Percentiles rank a stretch among this genome's conserved stretches.
Conservation (phyloP, 495 filamentous ascomycete species). For the Neurospora sp. region DNA sequence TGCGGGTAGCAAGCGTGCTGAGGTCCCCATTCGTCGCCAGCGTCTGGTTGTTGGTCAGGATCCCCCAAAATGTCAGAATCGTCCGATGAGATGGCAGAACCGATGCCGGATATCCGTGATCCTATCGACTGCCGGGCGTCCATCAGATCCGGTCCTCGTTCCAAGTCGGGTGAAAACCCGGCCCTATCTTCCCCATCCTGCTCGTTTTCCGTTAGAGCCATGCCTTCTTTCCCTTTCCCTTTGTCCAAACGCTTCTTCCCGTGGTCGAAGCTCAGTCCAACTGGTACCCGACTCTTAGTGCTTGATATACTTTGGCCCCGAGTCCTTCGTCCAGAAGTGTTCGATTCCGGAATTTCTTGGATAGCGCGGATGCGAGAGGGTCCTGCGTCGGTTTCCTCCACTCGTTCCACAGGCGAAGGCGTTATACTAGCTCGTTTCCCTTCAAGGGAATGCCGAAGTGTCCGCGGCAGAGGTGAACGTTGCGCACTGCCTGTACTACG, state of each 20-base stretch:
- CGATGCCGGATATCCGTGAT: slow-evolving; percentile 33
- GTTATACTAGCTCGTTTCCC: slow-evolving; percentile 31
- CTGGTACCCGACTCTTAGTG: slow-evolving; percentile 16
- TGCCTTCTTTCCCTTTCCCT: slow-evolving; percentile 37
- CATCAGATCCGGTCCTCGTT: slow-evolving; percentile 32
- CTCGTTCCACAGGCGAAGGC: slow-evolving; percentile 15
- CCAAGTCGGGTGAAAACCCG: slow-evolving; percentile 38
- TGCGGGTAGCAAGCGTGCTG: slow-evolving; percentile 89
- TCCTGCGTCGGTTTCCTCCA: slow-evolving; percentile 17
- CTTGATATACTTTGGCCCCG: slow-evolving; percentile 19
- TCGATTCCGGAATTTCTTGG: slow-evolving; percentile 19
- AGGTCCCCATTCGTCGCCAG: slow-evolving; percentile 68
- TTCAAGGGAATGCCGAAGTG: slow-evolving; percentile 39
- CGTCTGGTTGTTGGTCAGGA: slow-evolving; percentile 34
- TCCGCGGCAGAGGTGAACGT: slow-evolving; percentile 56
- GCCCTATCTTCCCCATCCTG: slow-evolving; percentile 11
- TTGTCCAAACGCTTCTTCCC: slow-evolving; percentile 24
- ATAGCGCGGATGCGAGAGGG: slow-evolving; percentile 16
- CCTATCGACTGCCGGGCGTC: slow-evolving; percentile 25
- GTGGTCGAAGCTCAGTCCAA: slow-evolving; percentile 23
- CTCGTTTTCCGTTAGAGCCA: slow-evolving; percentile 22
- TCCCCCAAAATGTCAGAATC: slow-evolving; percentile 46
- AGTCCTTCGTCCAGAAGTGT: slow-evolving; percentile 11
- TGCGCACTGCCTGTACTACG: slow-evolving; percentile 40
- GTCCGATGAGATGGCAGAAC: slow-evolving; percentile 38